phyloP scores from a whole-genome alignment of 2,329 filamentous ascomycete genomes.

The Xylariaceae sp. region DNA sequence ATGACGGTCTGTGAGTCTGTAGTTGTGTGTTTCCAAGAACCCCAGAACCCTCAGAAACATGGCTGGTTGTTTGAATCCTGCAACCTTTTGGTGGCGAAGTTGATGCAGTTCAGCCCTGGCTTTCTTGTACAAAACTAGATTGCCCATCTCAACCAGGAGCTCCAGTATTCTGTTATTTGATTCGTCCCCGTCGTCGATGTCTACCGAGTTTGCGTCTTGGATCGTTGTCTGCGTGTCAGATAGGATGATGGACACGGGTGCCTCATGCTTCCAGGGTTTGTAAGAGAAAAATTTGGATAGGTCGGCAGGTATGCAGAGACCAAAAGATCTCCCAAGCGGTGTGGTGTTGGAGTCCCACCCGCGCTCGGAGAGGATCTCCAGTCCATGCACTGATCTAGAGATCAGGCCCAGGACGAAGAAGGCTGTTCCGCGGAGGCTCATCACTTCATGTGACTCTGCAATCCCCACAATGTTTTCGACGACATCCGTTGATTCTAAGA shows the following conservation, averaged over 20 bases:
- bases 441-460: constrained; percentile 81
- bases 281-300: constrained; percentile 77
- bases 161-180: constrained; percentile 77
- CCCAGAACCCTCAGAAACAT: constrained; percentile 85
- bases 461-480: constrained; percentile 85
- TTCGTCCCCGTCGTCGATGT: constrained; percentile 57
- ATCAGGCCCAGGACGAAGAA: constrained; percentile 95
- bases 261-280: constrained; percentile 54
- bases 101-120: constrained; percentile 78
- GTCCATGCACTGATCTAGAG: constrained; percentile 84
- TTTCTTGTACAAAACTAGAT: constrained; percentile 88
- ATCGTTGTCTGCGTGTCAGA: constrained; percentile 54
- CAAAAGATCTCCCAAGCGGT: constrained; percentile 75
- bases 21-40: constrained; percentile 85
- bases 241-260: constrained; percentile 46
- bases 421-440: constrained; percentile 91
- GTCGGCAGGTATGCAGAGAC: constrained; percentile 80
- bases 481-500: constrained; percentile 86
- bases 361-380: constrained; percentile 84
- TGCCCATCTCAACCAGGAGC: constrained; percentile 82
- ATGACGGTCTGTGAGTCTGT: constrained; percentile 78
- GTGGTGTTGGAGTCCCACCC: constrained; percentile 94
- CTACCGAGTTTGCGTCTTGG: constrained; percentile 45
- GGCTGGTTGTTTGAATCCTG: constrained; percentile 70
- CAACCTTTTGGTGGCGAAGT: constrained; percentile 69